Conservation (phyloP, 495 filamentous ascomycete genomes). For the Aeminium ludgeri region DNA sequence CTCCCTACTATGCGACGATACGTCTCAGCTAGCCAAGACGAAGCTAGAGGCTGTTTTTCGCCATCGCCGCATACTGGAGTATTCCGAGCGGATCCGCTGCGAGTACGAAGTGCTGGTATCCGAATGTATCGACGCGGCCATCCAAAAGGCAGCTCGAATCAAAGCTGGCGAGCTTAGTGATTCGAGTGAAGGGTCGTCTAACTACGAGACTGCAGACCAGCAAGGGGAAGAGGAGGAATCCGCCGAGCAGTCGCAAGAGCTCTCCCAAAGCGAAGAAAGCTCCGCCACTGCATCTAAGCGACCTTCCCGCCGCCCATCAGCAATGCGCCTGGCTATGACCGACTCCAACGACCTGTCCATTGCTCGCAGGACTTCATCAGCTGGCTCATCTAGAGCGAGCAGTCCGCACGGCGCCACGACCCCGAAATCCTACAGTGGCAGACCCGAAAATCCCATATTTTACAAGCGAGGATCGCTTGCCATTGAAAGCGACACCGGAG, state of each 20-base stretch:
- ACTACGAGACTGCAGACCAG: conserved; percentile 33
- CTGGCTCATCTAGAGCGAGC: conserved; percentile 58
- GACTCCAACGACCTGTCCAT: conserved; percentile 29
- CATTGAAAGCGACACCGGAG: conserved; percentile 59
- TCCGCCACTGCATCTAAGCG: not conserved
- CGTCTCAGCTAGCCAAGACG: conserved; percentile 57
- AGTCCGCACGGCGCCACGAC: conserved; percentile 86
- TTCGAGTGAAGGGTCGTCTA: conserved; percentile 25
- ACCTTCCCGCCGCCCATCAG: conserved; percentile 33
- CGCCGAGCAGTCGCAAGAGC: not conserved
- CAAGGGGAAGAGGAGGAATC: conserved; percentile 1
- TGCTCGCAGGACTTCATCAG: conserved; percentile 37
- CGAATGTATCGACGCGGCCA: conserved; percentile 82
- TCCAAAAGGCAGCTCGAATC: conserved; percentile 78
- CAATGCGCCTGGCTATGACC: conserved; percentile 37
- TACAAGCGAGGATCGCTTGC: conserved; percentile 54
- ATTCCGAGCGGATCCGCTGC: conserved; percentile 82
- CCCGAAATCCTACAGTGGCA: conserved; percentile 29
- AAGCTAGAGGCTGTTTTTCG: conserved; percentile 89
- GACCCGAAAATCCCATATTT: conserved; percentile 1
- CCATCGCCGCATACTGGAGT: conserved; percentile 84
- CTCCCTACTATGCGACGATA: conserved; percentile 72
- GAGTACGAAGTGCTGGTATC: conserved; percentile 84
- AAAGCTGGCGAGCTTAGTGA: conserved; percentile 73
- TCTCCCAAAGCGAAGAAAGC: conserved; percentile 24